A percentile compares a stretch with the other conserved stretches of the same genome.
These are phyloP conservation scores for Cryptosporidium sp. DNA, from an alignment of 169 alveolate genomes.

Conservation along the genomic window DNA sequence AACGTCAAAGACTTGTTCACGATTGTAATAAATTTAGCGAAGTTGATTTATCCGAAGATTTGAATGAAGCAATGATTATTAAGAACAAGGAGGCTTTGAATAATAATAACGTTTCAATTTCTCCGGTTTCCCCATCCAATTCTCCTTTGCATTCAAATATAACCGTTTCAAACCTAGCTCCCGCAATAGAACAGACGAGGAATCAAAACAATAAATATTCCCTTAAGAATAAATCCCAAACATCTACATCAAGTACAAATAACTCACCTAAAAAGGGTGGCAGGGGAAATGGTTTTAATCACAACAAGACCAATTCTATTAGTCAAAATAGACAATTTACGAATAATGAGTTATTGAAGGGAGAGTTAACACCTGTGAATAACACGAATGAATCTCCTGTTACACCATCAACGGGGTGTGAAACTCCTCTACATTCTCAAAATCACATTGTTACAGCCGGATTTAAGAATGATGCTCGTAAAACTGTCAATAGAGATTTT, in stretches of 20 bases:
- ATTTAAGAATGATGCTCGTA: slow-evolving; percentile 13
- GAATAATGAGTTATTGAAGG: background rate
- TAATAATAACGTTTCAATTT: background rate
- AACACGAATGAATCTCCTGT: slow-evolving; percentile 25
- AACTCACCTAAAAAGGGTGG: slow-evolving; percentile 42
- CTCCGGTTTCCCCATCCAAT: background rate
- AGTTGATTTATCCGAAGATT: slow-evolving; percentile 17
- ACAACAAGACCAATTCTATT: background rate
- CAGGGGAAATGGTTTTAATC: slow-evolving; percentile 9
- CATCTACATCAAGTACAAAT: background rate
- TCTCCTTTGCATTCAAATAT: slow-evolving; percentile 7
- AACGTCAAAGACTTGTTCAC: slow-evolving; percentile 71
- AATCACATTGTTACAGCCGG: background rate
- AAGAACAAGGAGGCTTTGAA: background rate
- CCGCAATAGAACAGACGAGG: background rate
- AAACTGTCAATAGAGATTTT: background rate
- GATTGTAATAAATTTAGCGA: slow-evolving; percentile 62
- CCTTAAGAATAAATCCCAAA: slow-evolving; percentile 1
- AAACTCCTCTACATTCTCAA: slow-evolving; percentile 48
- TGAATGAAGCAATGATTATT: background rate
- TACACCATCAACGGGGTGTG: slow-evolving; percentile 73
- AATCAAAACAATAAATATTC: slow-evolving; percentile 9
- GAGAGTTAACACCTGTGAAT: slow-evolving; percentile 53
- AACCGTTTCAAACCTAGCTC: background rate
- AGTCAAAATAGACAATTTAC: background rate